These are phyloP conservation scores for Tilletia horrida DNA, from an alignment of 1,284 basidiomycete species.

Conservation along the genomic window DNA sequence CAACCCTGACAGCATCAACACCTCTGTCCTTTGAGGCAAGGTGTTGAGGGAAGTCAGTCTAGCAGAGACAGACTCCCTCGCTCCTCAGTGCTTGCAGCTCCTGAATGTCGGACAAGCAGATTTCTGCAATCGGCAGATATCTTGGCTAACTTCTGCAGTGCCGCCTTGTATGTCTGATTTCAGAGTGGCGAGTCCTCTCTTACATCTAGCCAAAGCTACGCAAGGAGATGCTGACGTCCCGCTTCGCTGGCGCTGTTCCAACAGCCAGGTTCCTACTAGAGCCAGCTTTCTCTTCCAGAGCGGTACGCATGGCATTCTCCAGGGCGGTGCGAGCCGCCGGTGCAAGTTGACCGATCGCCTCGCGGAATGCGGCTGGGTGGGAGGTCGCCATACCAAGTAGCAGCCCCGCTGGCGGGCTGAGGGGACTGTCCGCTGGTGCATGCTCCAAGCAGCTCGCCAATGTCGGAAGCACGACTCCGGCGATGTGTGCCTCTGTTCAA, in stretches of 20 bases:
- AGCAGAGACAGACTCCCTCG: too few relatives aligned
- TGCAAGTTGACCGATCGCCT: slow-evolving; percentile 72
- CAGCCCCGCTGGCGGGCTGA: slow-evolving; percentile 62
- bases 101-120: too few relatives aligned
- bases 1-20: too few relatives aligned
- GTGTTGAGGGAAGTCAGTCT: too few relatives aligned
- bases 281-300: slow-evolving; percentile 17
- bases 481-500: slow-evolving; percentile 64
- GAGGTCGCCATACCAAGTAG: slow-evolving; percentile 74
- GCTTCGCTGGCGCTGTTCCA: not conserved
- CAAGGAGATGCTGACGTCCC: slow-evolving; percentile 7
- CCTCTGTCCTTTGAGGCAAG: too few relatives aligned
- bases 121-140: too few relatives aligned
- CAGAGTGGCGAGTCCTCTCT: too few relatives aligned
- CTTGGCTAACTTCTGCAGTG: not conserved
- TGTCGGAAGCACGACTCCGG: slow-evolving; percentile 76
- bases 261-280: not conserved
- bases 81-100: too few relatives aligned
- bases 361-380: slow-evolving; percentile 77
- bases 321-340: slow-evolving; percentile 64
- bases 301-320: slow-evolving; percentile 69
- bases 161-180: not conserved
- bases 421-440: slow-evolving; percentile 56
- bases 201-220: slow-evolving; percentile 11
- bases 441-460: slow-evolving; percentile 70